Evolutionary conservation across 1,284 basidiomycete genomes (phyloP).

Genomic region (Heliocybe sulcata): DNA sequence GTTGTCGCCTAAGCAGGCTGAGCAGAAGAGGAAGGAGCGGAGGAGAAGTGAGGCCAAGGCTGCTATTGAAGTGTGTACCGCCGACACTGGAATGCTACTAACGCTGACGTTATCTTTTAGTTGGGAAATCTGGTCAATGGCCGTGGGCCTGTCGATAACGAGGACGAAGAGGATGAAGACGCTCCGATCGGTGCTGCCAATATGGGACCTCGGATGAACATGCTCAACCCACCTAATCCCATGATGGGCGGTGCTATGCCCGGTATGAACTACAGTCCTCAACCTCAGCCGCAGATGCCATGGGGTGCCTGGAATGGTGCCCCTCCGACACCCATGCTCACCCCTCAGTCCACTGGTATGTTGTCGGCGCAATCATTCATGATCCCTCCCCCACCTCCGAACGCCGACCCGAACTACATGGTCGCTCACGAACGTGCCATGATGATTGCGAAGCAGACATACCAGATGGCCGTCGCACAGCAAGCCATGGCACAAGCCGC

Average conservation of each 20-base stretch:
- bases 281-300: slow-evolving; percentile 5
- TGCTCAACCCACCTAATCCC: slow-evolving; percentile 30
- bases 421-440: slow-evolving; percentile 78
- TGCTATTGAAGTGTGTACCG: slow-evolving; percentile 62
- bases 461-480: slow-evolving; percentile 79
- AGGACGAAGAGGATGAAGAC: slow-evolving; percentile 49
- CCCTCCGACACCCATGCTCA: slow-evolving; percentile 14
- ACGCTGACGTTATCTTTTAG: slow-evolving; percentile 26
- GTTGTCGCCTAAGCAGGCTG: slow-evolving; percentile 22
- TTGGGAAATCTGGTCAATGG: slow-evolving; percentile 78
- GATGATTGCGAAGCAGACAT: slow-evolving; percentile 76
- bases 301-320: slow-evolving; percentile 3
- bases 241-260: slow-evolving; percentile 32
- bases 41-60: slow-evolving; percentile 69
- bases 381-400: slow-evolving; percentile 29
- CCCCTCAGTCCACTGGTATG: slow-evolving; percentile 15
- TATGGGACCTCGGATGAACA: slow-evolving; percentile 12
- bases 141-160: slow-evolving; percentile 46
- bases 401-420: slow-evolving; percentile 46
- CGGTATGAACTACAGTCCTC: slow-evolving; percentile 5
- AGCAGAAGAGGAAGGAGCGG: slow-evolving; percentile 56
- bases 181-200: slow-evolving; percentile 23
- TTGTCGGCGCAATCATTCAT: slow-evolving; percentile 40
- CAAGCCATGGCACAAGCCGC: slow-evolving; percentile 77
- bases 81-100: background rate